These are phyloP conservation scores for Aegilops tauschii DNA, from an alignment of 176 grass and related monocot species.

Conservation along the genomic window DNA sequence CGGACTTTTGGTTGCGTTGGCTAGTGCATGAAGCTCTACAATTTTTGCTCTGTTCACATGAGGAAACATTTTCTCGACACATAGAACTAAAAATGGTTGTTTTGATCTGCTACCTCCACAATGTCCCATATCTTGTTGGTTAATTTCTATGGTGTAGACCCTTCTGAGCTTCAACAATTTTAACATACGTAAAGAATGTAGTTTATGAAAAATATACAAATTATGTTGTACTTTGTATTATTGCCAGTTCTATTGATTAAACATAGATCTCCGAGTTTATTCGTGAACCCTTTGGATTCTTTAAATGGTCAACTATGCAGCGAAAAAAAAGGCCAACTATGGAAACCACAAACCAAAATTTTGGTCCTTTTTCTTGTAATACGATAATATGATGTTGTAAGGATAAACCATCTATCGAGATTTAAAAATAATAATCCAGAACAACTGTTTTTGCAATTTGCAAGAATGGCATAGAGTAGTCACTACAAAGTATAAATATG, in stretches of 20 bases:
- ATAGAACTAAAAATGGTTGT: too few relatives aligned
- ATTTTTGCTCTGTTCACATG: not conserved
- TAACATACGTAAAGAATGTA: too few relatives aligned
- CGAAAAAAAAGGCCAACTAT: not conserved
- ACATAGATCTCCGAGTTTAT: not conserved
- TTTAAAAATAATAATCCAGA: not conserved
- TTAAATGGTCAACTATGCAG: too few relatives aligned
- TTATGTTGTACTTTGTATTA: not conserved
- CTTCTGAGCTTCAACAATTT: too few relatives aligned
- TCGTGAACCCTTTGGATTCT: not conserved
- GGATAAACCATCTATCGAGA: not conserved
- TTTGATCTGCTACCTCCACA: too few relatives aligned
- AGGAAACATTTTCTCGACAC: too few relatives aligned
- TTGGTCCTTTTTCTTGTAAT: not conserved
- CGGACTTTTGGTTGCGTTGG: too few relatives aligned
- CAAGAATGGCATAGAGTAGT: not conserved
- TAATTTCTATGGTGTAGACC: too few relatives aligned
- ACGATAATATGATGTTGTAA: not conserved
- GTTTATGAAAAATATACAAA: too few relatives aligned
- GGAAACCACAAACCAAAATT: not conserved
- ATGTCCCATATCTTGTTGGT: too few relatives aligned
- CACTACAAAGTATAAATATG: not conserved
- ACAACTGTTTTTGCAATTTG: not conserved
- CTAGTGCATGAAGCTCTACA: too few relatives aligned
- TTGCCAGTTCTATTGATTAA: not conserved